These are phyloP conservation scores for Allantophomopsis cytisporea DNA, from an alignment of 2,329 filamentous ascomycete genomes.

Conservation along the genomic window DNA sequence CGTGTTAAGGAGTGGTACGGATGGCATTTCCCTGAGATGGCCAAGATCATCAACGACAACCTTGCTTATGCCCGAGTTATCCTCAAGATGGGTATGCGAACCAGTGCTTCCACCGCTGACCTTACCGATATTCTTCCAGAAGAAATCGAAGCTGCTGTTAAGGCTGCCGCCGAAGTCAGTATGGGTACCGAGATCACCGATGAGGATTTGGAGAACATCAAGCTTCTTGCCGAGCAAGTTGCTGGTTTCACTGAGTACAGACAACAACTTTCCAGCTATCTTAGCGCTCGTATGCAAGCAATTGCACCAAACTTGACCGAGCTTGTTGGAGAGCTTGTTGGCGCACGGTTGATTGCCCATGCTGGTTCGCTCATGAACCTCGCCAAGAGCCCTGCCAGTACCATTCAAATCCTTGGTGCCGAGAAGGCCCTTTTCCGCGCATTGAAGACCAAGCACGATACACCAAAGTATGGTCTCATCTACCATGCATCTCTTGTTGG, in stretches of 20 bases:
- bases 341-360: conserved; percentile 88
- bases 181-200: conserved; percentile 97
- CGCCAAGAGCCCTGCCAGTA: conserved; percentile 88
- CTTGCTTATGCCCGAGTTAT: conserved; percentile 85
- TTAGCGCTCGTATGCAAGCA: conserved; percentile 87
- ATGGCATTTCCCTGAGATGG: conserved; percentile 98
- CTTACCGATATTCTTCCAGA: conserved; percentile 87
- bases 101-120: conserved; percentile 62
- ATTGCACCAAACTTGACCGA: conserved; percentile 93
- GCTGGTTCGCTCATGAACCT: conserved; percentile 89
- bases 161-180: conserved; percentile 87
- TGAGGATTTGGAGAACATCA: conserved; percentile 87
- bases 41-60: conserved; percentile 95
- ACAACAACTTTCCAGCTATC: conserved; percentile 73
- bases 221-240: conserved; percentile 83
- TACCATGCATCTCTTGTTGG: conserved; percentile 90
- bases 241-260: conserved; percentile 87
- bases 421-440: conserved; percentile 98
- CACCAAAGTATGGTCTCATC: conserved; percentile 93
- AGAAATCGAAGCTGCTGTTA: conserved; percentile 84
- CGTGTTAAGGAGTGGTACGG: conserved; percentile 99
- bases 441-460: conserved; percentile 98
- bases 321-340: conserved; percentile 85
- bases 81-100: conserved; percentile 76
- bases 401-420: conserved; percentile 94